Evolutionary conservation across 805 yeast genomes (phyloP), one percentile per base, ranked within the genome.

Genomic region (Saccharomycopsis schoenii): DNA sequence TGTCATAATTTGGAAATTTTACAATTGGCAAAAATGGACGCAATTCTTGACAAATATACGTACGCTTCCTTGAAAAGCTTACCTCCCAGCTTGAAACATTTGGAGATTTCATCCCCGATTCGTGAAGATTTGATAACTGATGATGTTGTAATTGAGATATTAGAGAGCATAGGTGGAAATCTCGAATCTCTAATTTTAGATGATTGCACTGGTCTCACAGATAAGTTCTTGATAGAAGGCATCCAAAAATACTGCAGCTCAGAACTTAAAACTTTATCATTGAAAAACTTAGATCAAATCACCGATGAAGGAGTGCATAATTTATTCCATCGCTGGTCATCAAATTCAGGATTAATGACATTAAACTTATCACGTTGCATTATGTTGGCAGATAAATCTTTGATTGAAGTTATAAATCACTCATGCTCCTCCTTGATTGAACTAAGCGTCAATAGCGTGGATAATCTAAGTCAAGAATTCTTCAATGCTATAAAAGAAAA

Each of bases 121-220:
- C 77, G 77, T 51, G 90, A 84, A 64, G 85, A 83, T 10, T 75
- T 88, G 41, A 76, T 89, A 1, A 80, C 81, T 36, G 96, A 91
- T 71, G 88, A 87, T 24, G 74, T 83, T 15, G 57, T 93, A 8
- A 77, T 84, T 29, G 83, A 82, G 58, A 71, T 89, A 0, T 68
- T 91, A 34, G 79, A 85, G 0, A 76, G 77, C 8, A 77, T 83
- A 39, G 96, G 97, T 5, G 79, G 80, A 12, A 76, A 83, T 1
- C 73, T 94, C 55, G 76, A 75, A 51, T 69, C 79, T 0, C 74
- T 94, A 37, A 76, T 76, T 19, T 74, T 94, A 15, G 89, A 86
- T 68, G 96, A 96, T 0, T 89, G 96, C 67, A 70, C 83, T 0
- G 83, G 76, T 0, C 72, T 94, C 21, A 85, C 96, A 0, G 96